Percentiles rank a stretch among this genome's conserved stretches.
Evolutionary conservation across 2,329 filamentous ascomycete species (phyloP).

Genomic region (Ascochyta pisi): DNA sequence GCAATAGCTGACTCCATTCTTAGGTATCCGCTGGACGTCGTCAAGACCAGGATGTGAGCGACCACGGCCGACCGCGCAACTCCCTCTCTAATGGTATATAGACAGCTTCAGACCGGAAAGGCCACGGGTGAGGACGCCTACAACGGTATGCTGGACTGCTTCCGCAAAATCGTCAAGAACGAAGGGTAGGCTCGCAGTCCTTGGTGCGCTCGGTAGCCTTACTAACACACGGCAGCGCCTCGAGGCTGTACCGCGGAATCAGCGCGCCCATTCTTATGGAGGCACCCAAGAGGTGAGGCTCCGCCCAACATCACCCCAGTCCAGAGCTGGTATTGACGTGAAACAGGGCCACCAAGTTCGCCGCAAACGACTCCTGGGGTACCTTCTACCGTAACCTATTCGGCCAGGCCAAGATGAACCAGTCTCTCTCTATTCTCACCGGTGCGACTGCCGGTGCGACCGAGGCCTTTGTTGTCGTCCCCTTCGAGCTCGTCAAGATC

Average conservation of each 20-base stretch:
- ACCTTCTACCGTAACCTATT: conserved; percentile 90
- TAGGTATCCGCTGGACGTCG: conserved; percentile 98
- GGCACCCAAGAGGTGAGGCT: conserved; percentile 74
- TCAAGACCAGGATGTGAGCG: conserved; percentile 93
- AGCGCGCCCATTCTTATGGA: conserved; percentile 97
- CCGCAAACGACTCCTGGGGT: conserved; percentile 98
- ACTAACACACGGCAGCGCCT: conserved; percentile 65
- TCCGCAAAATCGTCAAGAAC: conserved; percentile 93
- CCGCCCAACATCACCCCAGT: not conserved
- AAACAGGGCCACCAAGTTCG: conserved; percentile 89
- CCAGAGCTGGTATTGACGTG: conserved; percentile 6
- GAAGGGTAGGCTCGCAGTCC: conserved; percentile 74
- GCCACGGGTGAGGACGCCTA: conserved; percentile 80
- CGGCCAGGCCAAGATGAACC: conserved; percentile 84
- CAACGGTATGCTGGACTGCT: conserved; percentile 98
- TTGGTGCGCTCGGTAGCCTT: not conserved
- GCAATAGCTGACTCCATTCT: conserved; percentile 8
- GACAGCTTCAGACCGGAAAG: conserved; percentile 83
- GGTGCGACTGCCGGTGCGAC: conserved; percentile 95
- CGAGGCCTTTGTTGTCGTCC: conserved; percentile 95
- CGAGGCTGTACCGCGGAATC: conserved; percentile 94
- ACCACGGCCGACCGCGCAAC: conserved; percentile 6
- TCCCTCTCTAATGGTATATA: conserved; percentile 52
- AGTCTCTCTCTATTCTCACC: conserved; percentile 88
- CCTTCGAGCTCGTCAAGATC: conserved; percentile 98